Evolutionary conservation across 2,329 filamentous ascomycete species (phyloP), one percentile per base, ranked within the genome.

Genomic region (Aphanoascus verrucosus): DNA sequence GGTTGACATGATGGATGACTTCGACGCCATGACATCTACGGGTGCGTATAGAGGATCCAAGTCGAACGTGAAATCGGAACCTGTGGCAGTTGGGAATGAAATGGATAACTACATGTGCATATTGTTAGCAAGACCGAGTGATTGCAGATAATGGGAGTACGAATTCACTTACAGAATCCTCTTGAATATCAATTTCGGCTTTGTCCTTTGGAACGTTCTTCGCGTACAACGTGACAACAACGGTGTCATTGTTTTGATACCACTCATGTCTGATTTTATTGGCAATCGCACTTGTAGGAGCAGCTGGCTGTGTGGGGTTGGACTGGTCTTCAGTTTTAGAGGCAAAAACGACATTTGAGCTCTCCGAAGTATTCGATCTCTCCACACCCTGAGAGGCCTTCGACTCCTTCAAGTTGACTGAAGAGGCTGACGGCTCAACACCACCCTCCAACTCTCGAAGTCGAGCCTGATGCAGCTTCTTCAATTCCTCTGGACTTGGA

Each of bases 211-310:
- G 73, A 1, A 84, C 75, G 9, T 79, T 80, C 64, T 84, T 85
- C 1, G 79, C 81, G 49, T 85, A 76, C n/a, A 86, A 71, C 0
- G 78, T 82, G 60, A 86, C 73, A 28, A 78, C 79, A 49, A 86
- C 75, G 9, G 68, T 76, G n/a, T 80, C 75, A 14, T 69, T 69
- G 44, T 76, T 81, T 62, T 86, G 82, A 61, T 84, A 85, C 81
- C 81, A 86, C 55, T 86, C 83, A 61, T 84, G 76, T 53, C 82
- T 77, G 59, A 85, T 78, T 64, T 84, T 84, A 55, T 77, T 74
- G 9, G 72, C 70, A 1, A 74, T 72, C 4, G 77, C 77, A 55
- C 55, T 34, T 23, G 55, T 35, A 7, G 58, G 28, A 35, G 54
- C 42, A 9, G 60, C 15, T 35, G 60, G 44, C 45, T 40, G 54